A percentile compares a stretch with the other conserved stretches of the same genome.
Conservation (phyloP, 2,329 filamentous ascomycete species). For the Ophiostoma triangulosporum region DNA sequence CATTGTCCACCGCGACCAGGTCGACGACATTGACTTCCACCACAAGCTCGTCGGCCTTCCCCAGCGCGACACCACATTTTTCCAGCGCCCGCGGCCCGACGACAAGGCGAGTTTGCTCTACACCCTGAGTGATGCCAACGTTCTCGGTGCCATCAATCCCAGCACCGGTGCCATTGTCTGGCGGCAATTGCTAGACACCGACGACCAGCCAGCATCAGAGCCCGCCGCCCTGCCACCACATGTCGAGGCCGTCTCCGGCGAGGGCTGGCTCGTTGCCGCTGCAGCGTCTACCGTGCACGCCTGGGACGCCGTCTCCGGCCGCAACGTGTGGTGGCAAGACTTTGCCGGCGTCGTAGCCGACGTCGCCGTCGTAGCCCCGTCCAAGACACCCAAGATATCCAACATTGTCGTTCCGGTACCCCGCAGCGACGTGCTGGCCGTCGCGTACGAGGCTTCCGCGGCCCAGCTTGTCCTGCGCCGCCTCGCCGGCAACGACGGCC, state of each 20-base stretch:
- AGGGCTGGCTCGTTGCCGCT: slow-evolving; percentile 64
- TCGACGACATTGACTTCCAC: slow-evolving; percentile 85
- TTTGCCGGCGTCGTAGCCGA: slow-evolving; percentile 49
- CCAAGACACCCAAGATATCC: slow-evolving; percentile 25
- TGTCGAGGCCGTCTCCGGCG: slow-evolving; percentile 62
- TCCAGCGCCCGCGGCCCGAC: slow-evolving; percentile 70
- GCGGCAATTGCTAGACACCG: slow-evolving; percentile 56
- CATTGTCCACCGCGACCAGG: slow-evolving; percentile 72
- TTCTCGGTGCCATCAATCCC: slow-evolving; percentile 81
- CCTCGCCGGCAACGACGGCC: slow-evolving; percentile 59
- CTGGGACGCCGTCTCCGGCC: slow-evolving; percentile 75
- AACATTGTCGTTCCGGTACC: slow-evolving; percentile 39
- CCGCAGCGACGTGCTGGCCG: slow-evolving; percentile 8
- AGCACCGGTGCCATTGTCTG: slow-evolving; percentile 73
- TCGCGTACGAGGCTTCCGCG: slow-evolving; percentile 28
- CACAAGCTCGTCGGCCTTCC: slow-evolving; percentile 77
- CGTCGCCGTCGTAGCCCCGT: slow-evolving; percentile 54
- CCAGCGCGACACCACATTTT: slow-evolving; percentile 75
- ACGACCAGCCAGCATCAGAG: slow-evolving; percentile 27
- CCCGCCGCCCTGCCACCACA: no score
- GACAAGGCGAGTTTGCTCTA: slow-evolving; percentile 86
- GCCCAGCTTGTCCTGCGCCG: slow-evolving; percentile 44
- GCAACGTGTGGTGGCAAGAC: slow-evolving; percentile 58
- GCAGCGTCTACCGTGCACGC: slow-evolving; percentile 56
- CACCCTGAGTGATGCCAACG: slow-evolving; percentile 70